These are phyloP conservation scores for Effrenium voratum DNA, from an alignment of 73 alveolate species.

Conservation along the genomic window DNA sequence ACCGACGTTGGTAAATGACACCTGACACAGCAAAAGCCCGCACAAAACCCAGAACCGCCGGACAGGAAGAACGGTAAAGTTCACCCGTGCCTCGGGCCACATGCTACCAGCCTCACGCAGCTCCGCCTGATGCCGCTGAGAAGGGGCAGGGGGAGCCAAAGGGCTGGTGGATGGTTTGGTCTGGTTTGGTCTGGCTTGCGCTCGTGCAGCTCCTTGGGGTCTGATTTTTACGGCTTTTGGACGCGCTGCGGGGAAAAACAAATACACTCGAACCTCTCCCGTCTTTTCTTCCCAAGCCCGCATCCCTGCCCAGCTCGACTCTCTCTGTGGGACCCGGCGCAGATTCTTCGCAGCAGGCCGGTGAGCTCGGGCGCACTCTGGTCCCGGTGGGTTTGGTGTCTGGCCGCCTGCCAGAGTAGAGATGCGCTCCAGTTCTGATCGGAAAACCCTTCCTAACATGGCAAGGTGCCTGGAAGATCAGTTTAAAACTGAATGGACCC, in stretches of 20 bases:
- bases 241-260: background rate
- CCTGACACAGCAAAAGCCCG: too few relatives aligned
- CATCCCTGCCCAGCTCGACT: background rate
- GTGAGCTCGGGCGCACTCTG: slow-evolving; percentile 53
- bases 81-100: slow-evolving; percentile 40
- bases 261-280: background rate
- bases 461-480: too few relatives aligned
- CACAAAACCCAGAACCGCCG: background rate
- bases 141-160: background rate
- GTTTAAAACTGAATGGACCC: too few relatives aligned
- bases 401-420: too few relatives aligned
- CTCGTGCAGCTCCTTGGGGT: background rate
- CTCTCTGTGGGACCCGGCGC: background rate
- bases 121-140: slow-evolving; percentile 24
- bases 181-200: background rate
- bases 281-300: background rate
- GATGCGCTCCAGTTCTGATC: too few relatives aligned
- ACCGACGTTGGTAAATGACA: too few relatives aligned
- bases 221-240: background rate
- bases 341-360: slow-evolving; percentile 69
- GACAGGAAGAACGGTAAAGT: background rate
- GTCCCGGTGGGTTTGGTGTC: too few relatives aligned
- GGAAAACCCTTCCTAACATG: too few relatives aligned
- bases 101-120: slow-evolving; percentile 66
- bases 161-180: background rate